A percentile compares a stretch with the other conserved stretches of the same genome.
Evolutionary conservation across 2,329 filamentous ascomycete genomes (phyloP).

Genomic region (Trichoderma cornu-damae): DNA sequence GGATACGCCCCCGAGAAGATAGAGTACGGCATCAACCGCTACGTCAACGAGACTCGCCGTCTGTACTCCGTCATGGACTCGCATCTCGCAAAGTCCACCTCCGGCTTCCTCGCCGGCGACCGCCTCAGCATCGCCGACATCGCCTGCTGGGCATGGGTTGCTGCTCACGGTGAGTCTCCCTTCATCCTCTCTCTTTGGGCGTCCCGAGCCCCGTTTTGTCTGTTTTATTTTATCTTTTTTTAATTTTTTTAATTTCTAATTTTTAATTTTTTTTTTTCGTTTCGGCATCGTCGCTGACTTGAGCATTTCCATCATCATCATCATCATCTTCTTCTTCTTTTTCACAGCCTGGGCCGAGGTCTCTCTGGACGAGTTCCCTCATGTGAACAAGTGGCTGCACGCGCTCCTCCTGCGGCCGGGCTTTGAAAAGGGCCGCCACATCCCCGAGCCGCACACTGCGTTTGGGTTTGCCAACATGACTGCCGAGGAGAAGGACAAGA

Average conservation of each 20-base stretch:
- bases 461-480: slow-evolving; percentile 41
- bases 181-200: not conserved
- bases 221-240: no score
- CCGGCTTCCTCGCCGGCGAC: slow-evolving; percentile 61
- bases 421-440: slow-evolving; percentile 69
- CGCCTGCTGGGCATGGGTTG: slow-evolving; percentile 73
- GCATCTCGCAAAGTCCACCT: slow-evolving; percentile 55
- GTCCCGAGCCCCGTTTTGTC: no score
- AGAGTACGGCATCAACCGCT: slow-evolving; percentile 75
- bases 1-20: slow-evolving; percentile 77
- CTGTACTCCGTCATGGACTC: slow-evolving; percentile 73
- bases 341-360: slow-evolving; percentile 35
- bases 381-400: slow-evolving; percentile 72
- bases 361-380: slow-evolving; percentile 69
- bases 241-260: no score
- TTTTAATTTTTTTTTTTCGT: no score
- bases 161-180: slow-evolving; percentile 40
- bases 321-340: no score
- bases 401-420: slow-evolving; percentile 63
- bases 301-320: no score
- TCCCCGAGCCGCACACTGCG: slow-evolving; percentile 62
- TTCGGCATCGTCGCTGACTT: no score
- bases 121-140: slow-evolving; percentile 74
- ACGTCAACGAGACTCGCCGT: slow-evolving; percentile 76
- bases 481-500: slow-evolving; percentile 52